phyloP scores from a whole-genome alignment of 225 moss, liverwort and hornwort genomes.

The Polytrichum commune region DNA sequence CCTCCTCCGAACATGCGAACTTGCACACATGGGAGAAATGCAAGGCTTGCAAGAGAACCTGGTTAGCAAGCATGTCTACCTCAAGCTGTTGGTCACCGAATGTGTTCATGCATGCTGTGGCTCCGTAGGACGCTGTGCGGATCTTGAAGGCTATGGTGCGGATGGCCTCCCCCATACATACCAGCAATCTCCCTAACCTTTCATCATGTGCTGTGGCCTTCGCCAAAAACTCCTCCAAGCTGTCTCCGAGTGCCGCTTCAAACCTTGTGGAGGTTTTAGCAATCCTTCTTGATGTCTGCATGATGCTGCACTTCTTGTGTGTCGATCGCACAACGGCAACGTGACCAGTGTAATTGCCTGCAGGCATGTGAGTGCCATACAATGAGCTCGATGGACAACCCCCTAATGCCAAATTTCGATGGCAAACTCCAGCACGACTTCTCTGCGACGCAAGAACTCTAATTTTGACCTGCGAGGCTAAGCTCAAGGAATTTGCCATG shows the following conservation, averaged over 20 bases:
- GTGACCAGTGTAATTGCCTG: background rate
- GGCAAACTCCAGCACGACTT: background rate
- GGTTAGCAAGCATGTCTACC: constrained; percentile 52
- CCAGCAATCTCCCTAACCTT: constrained; percentile 41
- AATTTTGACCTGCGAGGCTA: background rate
- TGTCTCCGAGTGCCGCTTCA: background rate
- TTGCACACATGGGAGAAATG: constrained; percentile 57
- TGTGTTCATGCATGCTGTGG: constrained; percentile 56
- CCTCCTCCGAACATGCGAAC: constrained; percentile 60
- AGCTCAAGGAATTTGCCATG: background rate
- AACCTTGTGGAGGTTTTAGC: background rate
- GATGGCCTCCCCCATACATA: constrained; percentile 49
- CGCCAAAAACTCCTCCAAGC: constrained; percentile 41
- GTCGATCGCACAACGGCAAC: background rate
- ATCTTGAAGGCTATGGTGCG: constrained; percentile 58
- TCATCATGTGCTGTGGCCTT: constrained; percentile 37
- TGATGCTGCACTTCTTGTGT: background rate
- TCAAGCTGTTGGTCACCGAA: constrained; percentile 63
- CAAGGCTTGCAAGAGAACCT: constrained; percentile 46
- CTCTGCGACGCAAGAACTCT: background rate
- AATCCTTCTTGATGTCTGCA: background rate
- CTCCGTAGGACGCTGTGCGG: constrained; percentile 56
- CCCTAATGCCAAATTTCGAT: background rate
- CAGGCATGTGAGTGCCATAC: constrained; percentile 3
- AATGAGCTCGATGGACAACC: background rate